A percentile compares a stretch with the other conserved stretches of the same genome.
Evolutionary conservation across 176 grass and related monocot genomes (phyloP).

Genomic region (sorghum (Sorghum bicolor)): Sorghum_bicolor_NCBIv3 NC_012877.2:9505001-9505500

Average conservation of each 20-base stretch:
- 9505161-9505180: background rate
- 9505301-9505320: background rate
- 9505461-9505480: slow-evolving; percentile 27
- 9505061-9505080: slow-evolving; percentile 13
- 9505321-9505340: background rate
- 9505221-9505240: background rate
- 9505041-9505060: slow-evolving; percentile 23
- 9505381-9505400: slow-evolving; percentile 32
- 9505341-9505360: background rate
- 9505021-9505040: slow-evolving; percentile 31
- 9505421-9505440: slow-evolving; percentile 25
- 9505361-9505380: background rate
- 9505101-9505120: slow-evolving; percentile 58
- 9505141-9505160: background rate
- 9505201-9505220: background rate
- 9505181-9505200: background rate
- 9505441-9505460: slow-evolving; percentile 14
- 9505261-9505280: background rate
- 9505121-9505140: slow-evolving; percentile 37
- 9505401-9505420: background rate
- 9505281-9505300: background rate
- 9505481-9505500: slow-evolving; percentile 38
- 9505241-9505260: background rate
- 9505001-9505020: slow-evolving; percentile 50
- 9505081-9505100: background rate